A percentile compares a stretch with the other conserved stretches of the same genome.
These are phyloP conservation scores for Beauveria scarabaeidicola DNA, from an alignment of 2,329 filamentous ascomycete genomes.

Conservation along the genomic window DNA sequence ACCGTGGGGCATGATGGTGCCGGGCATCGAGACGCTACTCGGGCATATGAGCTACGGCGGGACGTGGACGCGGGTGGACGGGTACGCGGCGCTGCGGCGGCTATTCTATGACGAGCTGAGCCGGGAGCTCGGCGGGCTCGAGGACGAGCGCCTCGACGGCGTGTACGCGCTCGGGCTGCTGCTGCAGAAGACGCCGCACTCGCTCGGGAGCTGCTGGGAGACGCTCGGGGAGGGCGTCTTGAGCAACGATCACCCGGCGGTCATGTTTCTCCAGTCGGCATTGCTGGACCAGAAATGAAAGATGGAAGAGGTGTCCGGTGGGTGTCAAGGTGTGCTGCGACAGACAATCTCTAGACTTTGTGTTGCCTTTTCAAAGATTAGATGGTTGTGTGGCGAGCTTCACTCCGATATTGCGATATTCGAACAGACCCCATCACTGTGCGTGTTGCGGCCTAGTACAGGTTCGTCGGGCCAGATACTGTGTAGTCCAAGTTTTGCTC, in stretches of 20 bases:
- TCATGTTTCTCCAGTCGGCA: background rate
- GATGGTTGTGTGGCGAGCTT: too few relatives aligned
- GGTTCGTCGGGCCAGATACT: too few relatives aligned
- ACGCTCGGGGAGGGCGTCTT: background rate
- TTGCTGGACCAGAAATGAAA: background rate
- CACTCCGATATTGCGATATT: too few relatives aligned
- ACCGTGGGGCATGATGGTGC: background rate
- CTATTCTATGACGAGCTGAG: background rate
- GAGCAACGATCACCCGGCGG: background rate
- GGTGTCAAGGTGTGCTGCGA: too few relatives aligned
- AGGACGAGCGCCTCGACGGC: background rate
- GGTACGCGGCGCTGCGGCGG: background rate
- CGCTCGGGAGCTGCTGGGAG: background rate
- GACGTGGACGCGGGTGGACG: background rate
- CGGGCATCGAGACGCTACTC: background rate
- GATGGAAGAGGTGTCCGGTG: too few relatives aligned
- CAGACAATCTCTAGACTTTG: too few relatives aligned
- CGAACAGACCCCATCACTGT: too few relatives aligned
- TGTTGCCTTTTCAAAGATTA: too few relatives aligned
- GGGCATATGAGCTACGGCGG: background rate
- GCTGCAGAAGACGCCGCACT: background rate
- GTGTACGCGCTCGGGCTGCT: background rate
- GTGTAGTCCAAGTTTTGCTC: too few relatives aligned
- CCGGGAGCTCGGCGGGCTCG: background rate
- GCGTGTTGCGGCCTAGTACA: too few relatives aligned